These are phyloP conservation scores for Candida glaebosa DNA, from an alignment of 805 yeast species.

Conservation along the genomic window DNA sequence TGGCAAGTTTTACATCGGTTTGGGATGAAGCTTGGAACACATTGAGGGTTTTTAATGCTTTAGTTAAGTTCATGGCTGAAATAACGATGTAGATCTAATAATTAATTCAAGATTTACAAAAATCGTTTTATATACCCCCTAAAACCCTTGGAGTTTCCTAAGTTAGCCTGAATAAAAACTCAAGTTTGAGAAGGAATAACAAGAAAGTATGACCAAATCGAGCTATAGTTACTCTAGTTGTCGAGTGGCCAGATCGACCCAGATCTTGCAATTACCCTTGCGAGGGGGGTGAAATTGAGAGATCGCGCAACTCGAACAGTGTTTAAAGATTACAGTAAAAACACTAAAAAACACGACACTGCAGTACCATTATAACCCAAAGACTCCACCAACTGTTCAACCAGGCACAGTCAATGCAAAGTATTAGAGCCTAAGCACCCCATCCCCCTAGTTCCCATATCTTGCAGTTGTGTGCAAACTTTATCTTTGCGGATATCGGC, in stretches of 20 bases:
- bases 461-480: too few relatives aligned
- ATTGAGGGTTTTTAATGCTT: not conserved
- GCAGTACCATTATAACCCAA: too few relatives aligned
- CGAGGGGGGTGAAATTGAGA: not conserved
- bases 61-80: not conserved
- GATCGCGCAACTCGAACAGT: too few relatives aligned
- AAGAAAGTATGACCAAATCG: not conserved
- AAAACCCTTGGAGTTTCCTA: not conserved
- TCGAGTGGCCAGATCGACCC: not conserved
- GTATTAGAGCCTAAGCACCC: too few relatives aligned
- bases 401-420: too few relatives aligned
- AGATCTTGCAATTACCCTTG: not conserved
- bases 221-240: not conserved
- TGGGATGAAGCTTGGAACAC: not conserved
- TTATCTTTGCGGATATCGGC: too few relatives aligned
- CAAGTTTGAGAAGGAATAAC: not conserved
- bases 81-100: not conserved
- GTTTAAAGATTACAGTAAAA: too few relatives aligned
- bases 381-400: too few relatives aligned
- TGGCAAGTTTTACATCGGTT: not conserved
- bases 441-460: too few relatives aligned
- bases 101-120: not conserved
- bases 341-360: too few relatives aligned
- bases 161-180: not conserved
- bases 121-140: not conserved